Conservation (phyloP, 305 asterid genomes). For the Plantago lanceolata region DNA sequence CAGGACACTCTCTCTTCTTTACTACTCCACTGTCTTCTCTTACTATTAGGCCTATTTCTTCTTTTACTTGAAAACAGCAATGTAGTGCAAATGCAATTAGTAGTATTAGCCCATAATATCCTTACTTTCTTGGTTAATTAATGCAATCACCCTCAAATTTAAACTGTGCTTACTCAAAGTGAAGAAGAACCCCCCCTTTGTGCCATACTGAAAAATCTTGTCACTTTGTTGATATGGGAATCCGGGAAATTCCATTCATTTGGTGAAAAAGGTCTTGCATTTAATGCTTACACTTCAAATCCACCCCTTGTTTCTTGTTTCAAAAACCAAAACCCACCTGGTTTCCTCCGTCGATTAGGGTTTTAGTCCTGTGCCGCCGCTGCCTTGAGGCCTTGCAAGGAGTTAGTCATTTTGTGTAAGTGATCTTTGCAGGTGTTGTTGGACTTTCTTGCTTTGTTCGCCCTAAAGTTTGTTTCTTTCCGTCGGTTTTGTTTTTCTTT, state of each 20-base stretch:
- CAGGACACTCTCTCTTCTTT: neutral
- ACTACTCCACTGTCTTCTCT: neutral
- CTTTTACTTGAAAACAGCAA: no score
- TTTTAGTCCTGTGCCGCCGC: neutral
- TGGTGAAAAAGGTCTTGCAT: neutral
- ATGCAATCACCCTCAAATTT: neutral
- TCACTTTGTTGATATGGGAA: constrained; percentile 1
- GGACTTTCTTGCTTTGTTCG: neutral
- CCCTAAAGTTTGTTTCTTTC: neutral
- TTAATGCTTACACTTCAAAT: constrained; percentile 1
- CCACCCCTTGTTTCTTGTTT: neutral
- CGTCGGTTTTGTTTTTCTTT: neutral
- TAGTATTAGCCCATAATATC: no score
- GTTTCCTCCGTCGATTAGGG: neutral
- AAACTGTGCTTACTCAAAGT: neutral
- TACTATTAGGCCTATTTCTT: no score
- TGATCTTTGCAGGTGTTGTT: neutral
- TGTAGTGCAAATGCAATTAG: neutral
- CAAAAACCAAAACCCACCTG: neutral
- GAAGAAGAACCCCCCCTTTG: neutral
- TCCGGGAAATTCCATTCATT: constrained; percentile 2
- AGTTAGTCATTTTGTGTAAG: neutral
- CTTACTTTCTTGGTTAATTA: neutral
- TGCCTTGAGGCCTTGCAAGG: neutral
- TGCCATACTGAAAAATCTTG: constrained; percentile 10